A percentile compares a stretch with the other conserved stretches of the same genome.
Evolutionary conservation across 495 filamentous ascomycete species (phyloP).

Genomic region (Trichocladium antarcticum): DNA sequence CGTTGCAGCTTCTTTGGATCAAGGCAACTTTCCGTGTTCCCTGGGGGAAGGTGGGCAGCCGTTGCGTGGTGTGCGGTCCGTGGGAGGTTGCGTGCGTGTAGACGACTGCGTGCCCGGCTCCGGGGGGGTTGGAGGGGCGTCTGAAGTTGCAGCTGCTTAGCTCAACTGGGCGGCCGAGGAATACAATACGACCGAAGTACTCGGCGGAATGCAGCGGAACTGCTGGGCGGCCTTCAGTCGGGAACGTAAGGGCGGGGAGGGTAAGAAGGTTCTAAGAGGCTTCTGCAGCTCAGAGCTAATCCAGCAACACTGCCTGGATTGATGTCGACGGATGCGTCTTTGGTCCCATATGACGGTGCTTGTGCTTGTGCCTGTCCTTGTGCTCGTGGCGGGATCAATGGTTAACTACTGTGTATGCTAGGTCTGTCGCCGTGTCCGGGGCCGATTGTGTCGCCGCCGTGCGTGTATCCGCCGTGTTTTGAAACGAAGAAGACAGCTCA

Average conservation of each 20-base stretch:
- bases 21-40: neutral
- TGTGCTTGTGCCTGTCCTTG: no score
- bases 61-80: neutral
- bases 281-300: no score
- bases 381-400: neutral
- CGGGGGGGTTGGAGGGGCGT: slow-evolving; percentile 2
- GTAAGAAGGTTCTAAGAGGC: no score
- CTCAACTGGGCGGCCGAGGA: neutral
- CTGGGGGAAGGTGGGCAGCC: neutral
- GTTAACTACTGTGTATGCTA: neutral
- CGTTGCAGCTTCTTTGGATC: neutral
- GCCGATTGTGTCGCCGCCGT: neutral
- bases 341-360: no score
- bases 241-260: no score
- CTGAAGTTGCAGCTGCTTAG: slow-evolving; percentile 2
- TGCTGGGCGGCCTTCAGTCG: no score
- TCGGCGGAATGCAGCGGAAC: neutral
- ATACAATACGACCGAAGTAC: neutral
- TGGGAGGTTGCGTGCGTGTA: neutral
- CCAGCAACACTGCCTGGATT: no score
- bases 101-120: neutral
- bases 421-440: neutral
- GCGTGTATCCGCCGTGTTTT: neutral
- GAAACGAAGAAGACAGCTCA: neutral
- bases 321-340: no score